Evolutionary conservation across 2,329 filamentous ascomycete genomes (phyloP).

Genomic region (Colletotrichum eremochloae): DNA sequence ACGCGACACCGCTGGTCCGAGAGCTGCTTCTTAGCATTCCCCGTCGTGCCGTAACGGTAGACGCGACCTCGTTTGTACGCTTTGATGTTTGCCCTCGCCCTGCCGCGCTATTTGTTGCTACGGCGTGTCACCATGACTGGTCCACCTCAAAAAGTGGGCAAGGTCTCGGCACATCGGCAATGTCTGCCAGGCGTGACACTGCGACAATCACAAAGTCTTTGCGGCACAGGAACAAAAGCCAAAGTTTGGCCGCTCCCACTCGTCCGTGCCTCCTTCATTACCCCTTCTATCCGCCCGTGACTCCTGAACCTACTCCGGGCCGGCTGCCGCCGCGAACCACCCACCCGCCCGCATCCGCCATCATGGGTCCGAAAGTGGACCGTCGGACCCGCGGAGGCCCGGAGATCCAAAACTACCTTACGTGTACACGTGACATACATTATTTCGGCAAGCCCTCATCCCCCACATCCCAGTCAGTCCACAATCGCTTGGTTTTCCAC

Average conservation of each 20-base stretch:
- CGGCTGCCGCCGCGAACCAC: neutral
- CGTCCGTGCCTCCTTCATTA: neutral
- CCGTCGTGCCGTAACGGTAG: neutral
- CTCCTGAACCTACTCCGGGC: no score
- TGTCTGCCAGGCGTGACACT: slow-evolving; percentile 1
- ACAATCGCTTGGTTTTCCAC: neutral
- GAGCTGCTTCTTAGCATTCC: neutral
- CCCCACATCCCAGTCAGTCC: slow-evolving; percentile 1
- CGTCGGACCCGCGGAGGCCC: neutral
- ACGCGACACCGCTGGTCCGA: neutral
- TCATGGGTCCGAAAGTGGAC: neutral
- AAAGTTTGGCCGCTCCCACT: neutral
- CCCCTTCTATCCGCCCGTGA: no score
- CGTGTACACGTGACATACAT: neutral
- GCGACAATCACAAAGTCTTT: neutral
- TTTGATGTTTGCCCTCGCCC: slow-evolving; percentile 25
- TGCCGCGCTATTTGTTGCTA: slow-evolving; percentile 24
- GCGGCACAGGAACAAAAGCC: neutral
- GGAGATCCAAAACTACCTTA: neutral
- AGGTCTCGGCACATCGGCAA: slow-evolving; percentile 20
- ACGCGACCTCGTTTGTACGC: neutral
- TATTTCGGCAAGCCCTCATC: neutral
- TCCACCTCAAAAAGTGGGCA: neutral
- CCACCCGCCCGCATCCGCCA: neutral
- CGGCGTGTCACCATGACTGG: slow-evolving; percentile 27